Evolutionary conservation across 2,329 filamentous ascomycete species (phyloP), one percentile per base, ranked within the genome.

Genomic region (Scopulariopsis brevicaulis): DNA sequence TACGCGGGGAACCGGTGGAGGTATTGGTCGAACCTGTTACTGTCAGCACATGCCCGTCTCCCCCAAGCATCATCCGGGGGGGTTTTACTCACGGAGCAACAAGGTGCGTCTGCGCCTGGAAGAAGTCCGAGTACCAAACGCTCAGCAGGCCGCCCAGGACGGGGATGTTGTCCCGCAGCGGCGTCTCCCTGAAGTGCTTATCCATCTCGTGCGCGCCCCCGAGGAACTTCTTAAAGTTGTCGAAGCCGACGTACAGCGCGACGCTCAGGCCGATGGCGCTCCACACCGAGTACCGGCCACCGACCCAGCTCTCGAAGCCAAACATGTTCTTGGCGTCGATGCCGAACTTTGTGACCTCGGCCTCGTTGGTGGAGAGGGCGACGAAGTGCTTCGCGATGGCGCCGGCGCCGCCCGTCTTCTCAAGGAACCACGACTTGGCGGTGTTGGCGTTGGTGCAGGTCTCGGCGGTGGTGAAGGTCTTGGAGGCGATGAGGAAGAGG

Each of bases 271-370:
- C 94, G 69, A 99, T 99, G 72, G 94, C 94, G 65, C 91, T 96
- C 94, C 94, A 99, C 64, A 99, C 94, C 60, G 91, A 96, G 83
- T 99, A 99, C 60, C 94, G 89, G 59, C 94, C 94, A 71, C 94
- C 94, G 56, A 97, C 93, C 94, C 94, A 99, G 75, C 89, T 95
- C 75, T 93, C 92, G 71, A 99, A 99, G 67, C 91, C 92, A 70
- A 99, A 99, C 94, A 99, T 99, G 82, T 97, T 99, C 82, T 93
- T 93, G 76, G 86, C 87, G 77, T 97, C 93, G 68, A 99, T 99
- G 64, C 94, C 94, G 68, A 99, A 99, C 81, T 97, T 97, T 76
- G 89, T 91, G 62, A 99, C 94, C 78, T 97, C 93, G 57, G 78
- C 72, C 76, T 93, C 89, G 76, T 99, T 99, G 72, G 94, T 99